A percentile compares a stretch with the other conserved stretches of the same genome.
Evolutionary conservation across 495 filamentous ascomycete genomes (phyloP).

Genomic region (Trichoderma asperelloides): DNA sequence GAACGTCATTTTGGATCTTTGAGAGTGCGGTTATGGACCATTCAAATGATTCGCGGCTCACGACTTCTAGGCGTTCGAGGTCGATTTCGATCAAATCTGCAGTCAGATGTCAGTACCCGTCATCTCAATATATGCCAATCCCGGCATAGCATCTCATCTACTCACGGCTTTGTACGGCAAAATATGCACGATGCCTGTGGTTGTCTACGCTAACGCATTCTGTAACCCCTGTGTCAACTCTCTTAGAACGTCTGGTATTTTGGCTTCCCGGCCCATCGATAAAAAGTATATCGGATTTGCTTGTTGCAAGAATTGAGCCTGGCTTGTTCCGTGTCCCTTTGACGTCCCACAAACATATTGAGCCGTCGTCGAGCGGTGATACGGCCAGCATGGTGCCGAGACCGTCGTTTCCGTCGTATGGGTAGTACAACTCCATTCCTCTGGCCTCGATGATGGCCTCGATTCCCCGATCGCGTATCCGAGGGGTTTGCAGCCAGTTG

Average conservation of each 20-base stretch:
- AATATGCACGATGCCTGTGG: conserved; percentile 57
- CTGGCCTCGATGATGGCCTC: conserved; percentile 40
- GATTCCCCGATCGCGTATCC: conserved; percentile 21
- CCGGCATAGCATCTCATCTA: conserved; percentile 12
- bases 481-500: conserved; percentile 64
- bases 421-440: conserved; percentile 58
- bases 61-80: conserved; percentile 62
- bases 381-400: conserved; percentile 47
- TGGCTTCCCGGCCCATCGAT: conserved; percentile 36
- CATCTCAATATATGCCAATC: neutral
- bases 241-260: conserved; percentile 31
- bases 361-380: conserved; percentile 77
- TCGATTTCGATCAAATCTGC: conserved; percentile 71
- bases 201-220: conserved; percentile 81
- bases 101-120: conserved; percentile 17
- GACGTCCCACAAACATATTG: conserved; percentile 80
- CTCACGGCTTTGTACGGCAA: conserved; percentile 63
- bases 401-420: conserved; percentile 33
- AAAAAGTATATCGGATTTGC: conserved; percentile 54
- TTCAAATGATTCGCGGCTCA: conserved; percentile 65
- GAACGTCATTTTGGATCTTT: conserved; percentile 59
- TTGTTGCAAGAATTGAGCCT: conserved; percentile 58
- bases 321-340: conserved; percentile 47
- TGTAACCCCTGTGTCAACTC: conserved; percentile 58
- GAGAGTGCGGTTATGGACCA: conserved; percentile 81